Evolutionary conservation across 2,329 filamentous ascomycete genomes (phyloP), one percentile per base, ranked within the genome.

Genomic region (Arthrobotrys musiformis): DNA sequence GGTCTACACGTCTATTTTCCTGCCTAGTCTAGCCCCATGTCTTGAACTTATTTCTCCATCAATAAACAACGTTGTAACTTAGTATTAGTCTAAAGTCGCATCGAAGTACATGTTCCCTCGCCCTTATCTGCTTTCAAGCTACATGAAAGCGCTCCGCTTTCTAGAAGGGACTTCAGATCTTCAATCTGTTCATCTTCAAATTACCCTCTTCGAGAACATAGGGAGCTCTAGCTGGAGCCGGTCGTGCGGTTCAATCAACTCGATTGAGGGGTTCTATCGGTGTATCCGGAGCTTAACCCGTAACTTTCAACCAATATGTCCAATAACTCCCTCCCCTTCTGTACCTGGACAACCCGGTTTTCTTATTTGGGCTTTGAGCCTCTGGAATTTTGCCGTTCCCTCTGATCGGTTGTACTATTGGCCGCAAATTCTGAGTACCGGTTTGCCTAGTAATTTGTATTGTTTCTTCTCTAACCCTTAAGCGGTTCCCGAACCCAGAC

Each of bases 351-450:
- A 24, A 26, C 8, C 30, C 19, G 0, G 19, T 15, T 6, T 24
- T n/a, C 28, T 30, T 11, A 63, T 72, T n/a, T 63, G 60, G 68
- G 44, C 46, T 30, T 24, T 17, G 22, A 35, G 60, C 24, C 44
- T 42, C n/a, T 33, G 26, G 62, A 58, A 22, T 17, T 19, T 17
- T 22, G 37, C 48, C 63, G n/a, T 44, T 48, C 48, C n/a, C 60
- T 76, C 63, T 64, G 56, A 64, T 76, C 64, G 63, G 70, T n/a
- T 64, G 37, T 26, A 28, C 26, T 30, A 63, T 69, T 35, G 22
- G 48, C 28, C 24, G 19, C 42, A n/a, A 33, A 5, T 28, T 69
- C 50, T 58, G 48, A 22, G 37, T 26, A 40, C 35, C 33, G 37
- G 54, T 28, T 56, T n/a, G 26, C 58, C 68, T 42, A 48, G 48